phyloP scores from a whole-genome alignment of 768 basidiomycete species.

The Chiua virens region DNA sequence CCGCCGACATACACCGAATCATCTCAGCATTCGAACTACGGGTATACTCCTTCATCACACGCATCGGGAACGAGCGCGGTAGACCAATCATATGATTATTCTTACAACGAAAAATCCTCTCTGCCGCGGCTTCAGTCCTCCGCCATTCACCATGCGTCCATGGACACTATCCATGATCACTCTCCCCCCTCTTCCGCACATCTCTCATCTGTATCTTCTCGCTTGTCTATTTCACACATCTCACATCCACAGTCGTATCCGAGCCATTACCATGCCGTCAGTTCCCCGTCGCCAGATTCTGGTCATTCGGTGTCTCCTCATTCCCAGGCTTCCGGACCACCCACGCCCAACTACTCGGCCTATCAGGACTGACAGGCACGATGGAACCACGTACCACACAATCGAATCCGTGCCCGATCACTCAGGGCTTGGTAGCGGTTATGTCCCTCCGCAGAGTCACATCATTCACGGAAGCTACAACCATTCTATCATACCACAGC shows the following conservation, averaged over 20 bases:
- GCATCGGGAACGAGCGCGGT: conserved; percentile 20
- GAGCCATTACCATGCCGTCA: conserved; percentile 34
- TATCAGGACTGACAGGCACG: conserved; percentile 45
- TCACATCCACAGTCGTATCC: conserved; percentile 53
- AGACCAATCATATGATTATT: conserved; percentile 30
- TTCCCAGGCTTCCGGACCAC: conserved; percentile 31
- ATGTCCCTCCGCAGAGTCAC: conserved; percentile 31
- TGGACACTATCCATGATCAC: conserved; percentile 29
- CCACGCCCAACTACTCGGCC: conserved; percentile 41
- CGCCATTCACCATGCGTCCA: conserved; percentile 27
- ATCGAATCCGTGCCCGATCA: conserved; percentile 33
- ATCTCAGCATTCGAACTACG: conserved; percentile 33
- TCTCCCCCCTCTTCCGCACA: conserved; percentile 32
- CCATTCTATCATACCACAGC: conserved; percentile 21
- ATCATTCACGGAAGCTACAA: conserved; percentile 26
- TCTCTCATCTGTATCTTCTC: conserved; percentile 43
- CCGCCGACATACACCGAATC: conserved; percentile 31
- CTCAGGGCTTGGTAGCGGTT: conserved; percentile 30
- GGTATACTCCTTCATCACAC: conserved; percentile 27
- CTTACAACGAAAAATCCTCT: conserved; percentile 31
- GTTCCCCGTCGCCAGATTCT: conserved; percentile 52
- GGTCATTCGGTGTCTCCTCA: conserved; percentile 46
- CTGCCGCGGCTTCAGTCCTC: conserved; percentile 32
- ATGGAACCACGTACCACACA: conserved; percentile 40
- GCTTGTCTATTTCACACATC: conserved; percentile 60